These are phyloP conservation scores for Pachysandra terminalis DNA, from an alignment of 164 flowering plant species.

Conservation along the genomic window DNA sequence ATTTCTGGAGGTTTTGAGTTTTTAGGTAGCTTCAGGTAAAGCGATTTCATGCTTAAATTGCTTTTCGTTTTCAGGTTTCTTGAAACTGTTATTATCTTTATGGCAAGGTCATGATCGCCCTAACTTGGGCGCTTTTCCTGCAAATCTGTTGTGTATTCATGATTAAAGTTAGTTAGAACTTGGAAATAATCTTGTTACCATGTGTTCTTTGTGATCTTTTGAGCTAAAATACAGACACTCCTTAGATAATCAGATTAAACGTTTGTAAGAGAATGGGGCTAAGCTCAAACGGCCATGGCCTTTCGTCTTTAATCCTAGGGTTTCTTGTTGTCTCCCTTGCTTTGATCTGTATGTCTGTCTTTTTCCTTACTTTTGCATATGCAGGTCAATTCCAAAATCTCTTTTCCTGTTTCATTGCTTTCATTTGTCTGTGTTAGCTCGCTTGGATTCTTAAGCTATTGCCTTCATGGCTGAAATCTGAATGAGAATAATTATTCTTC, in stretches of 20 bases:
- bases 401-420: neutral
- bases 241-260: too few relatives aligned
- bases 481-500: neutral
- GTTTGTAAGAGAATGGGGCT: too few relatives aligned
- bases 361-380: too few relatives aligned
- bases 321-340: neutral
- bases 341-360: too few relatives aligned
- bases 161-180: neutral
- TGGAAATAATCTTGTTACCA: neutral
- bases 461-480: neutral
- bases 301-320: neutral
- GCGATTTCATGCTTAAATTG: neutral
- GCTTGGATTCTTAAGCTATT: neutral
- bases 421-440: neutral
- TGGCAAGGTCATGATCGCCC: neutral
- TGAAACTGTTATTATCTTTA: neutral
- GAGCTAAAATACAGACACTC: neutral
- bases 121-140: neutral
- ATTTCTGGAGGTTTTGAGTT: conserved; percentile 3
- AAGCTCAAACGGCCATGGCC: neutral
- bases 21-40: neutral
- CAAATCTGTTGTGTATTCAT: conserved; percentile 1
- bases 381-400: neutral
- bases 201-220: neutral
- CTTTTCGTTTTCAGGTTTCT: neutral